A percentile compares a stretch with the other conserved stretches of the same genome.
Evolutionary conservation across 2,329 filamentous ascomycete genomes (phyloP).

Genomic region (Sphaerostilbella broomeana): DNA sequence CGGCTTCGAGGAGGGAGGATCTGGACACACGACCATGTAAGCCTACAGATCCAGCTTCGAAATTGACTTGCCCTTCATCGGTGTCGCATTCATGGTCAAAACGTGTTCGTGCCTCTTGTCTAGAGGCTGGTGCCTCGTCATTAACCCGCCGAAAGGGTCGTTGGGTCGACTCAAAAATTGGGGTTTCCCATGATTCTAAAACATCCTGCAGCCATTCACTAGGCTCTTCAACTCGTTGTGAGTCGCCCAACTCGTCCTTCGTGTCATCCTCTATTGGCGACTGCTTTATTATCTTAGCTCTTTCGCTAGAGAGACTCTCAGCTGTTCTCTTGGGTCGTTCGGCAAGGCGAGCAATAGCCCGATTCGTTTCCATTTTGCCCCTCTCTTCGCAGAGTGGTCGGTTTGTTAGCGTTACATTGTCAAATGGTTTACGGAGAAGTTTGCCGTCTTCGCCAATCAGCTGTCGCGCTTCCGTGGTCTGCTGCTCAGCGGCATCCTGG

Average conservation of each 20-base stretch:
- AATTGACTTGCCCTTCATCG: slow-evolving; percentile 18
- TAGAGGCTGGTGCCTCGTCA: slow-evolving; percentile 12
- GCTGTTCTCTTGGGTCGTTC: slow-evolving; percentile 1
- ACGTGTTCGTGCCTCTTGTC: slow-evolving; percentile 7
- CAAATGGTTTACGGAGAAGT: slow-evolving; percentile 40
- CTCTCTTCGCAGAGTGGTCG: background rate
- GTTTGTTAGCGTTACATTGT: slow-evolving; percentile 21
- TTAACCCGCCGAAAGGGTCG: slow-evolving; percentile 37
- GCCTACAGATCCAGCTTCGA: slow-evolving; percentile 24
- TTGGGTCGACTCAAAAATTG: slow-evolving; percentile 56
- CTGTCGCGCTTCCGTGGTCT: slow-evolving; percentile 11
- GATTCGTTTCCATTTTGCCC: background rate
- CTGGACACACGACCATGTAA: slow-evolving; percentile 53
- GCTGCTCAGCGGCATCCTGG: background rate
- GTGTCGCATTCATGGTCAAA: too few species aligned
- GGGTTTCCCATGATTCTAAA: slow-evolving; percentile 65
- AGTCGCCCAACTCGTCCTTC: background rate
- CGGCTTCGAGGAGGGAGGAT: slow-evolving; percentile 49
- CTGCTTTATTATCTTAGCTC: background rate
- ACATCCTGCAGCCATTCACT: slow-evolving; percentile 54
- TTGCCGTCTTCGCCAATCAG: slow-evolving; percentile 36
- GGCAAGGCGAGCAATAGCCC: background rate
- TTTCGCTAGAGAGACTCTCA: background rate
- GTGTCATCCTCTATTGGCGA: background rate
- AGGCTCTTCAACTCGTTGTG: slow-evolving; percentile 15